Base-by-base conservation (phyloP, 176 grass and related monocot species). In the Triticum dicoccoides region DNA sequence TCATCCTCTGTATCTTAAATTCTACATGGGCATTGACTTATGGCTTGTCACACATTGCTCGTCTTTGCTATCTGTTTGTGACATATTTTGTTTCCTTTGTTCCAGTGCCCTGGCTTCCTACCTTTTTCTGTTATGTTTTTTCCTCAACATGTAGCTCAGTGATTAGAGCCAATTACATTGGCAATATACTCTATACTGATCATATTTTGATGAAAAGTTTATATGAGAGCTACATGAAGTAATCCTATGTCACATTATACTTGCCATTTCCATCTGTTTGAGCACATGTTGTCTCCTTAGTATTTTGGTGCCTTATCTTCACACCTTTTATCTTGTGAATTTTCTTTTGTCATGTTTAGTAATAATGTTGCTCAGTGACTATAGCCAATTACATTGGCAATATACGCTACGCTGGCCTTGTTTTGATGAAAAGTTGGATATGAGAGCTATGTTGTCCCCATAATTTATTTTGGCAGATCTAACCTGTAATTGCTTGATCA, bases 131-230 rank as follows among this genome's bases (percentile, higher is more conserved):
- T 75, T 47, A 21, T 13, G 23, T 42, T 82, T 29, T 27, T 83
- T 9, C 1, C 51, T 54, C 51, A 78, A 21, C 65, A 63, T 32
- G 62, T 75, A 38, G 82, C 85, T 90, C 85, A 54, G 52, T 90
- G 91, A 93, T 88, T 80, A 47, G 24, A 65, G 86, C 86, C 86
- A 85, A 33, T 69, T 85, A 69, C 10, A 76, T 70, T 87, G 90
- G 79, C 74, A 83, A 80, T 89, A 92, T 92, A 89, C 38, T 67
- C 87, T 86, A 89, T 92, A 71, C 87, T 84, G 79, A 83, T 5
- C 11, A 76, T 83, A 38, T 0, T 79, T 77, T 34, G 90, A 87
- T 86, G 87, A 76, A n/a, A 79, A 74, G 24, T 59, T 47, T 10
- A 47, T 78, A 86, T 86, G 90, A 92, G 83, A 86, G 86, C 90